Evolutionary conservation across 2,329 filamentous ascomycete genomes (phyloP), one percentile per base, ranked within the genome.

Genomic region (Trichoderma semiorbis): DNA sequence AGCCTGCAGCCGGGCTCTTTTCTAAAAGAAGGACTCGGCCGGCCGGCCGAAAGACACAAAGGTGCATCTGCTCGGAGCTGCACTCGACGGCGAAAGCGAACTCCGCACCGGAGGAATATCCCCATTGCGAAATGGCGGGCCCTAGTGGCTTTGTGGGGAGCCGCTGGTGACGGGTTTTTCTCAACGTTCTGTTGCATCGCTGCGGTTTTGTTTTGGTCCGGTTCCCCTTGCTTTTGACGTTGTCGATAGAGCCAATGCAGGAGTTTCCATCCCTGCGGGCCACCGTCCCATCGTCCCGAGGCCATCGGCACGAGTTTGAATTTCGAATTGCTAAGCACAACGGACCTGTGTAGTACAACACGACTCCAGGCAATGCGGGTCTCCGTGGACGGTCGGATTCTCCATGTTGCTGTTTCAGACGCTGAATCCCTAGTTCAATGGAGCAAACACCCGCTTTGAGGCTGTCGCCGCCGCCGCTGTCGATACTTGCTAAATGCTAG

Each of bases 101-200:
- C 60, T 70, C 60, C 60, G 68, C 60, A 63, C 58, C 68, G 68
- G 68, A 70, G 68, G 60, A 63, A 70, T 70, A 70, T 63, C 68
- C 68, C 43, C 24, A 70, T 70, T 69, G 68, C 68, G 68, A 70
- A 60, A 57, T 70, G 60, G 60, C n/a, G 55, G 66, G 43, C 68
- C 39, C 34, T 28, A 16, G 58, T 63, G 68, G 58, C 58, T 64
- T 53, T 70, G 43, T 39, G 60, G 68, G 47, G 68, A 64, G 57
- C 43, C 53, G 67, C n/a, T 10, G 57, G 30, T 21, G 53, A 34
- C 39, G 43, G 61, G 7, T 7, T 43, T 63, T 64, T 43, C 34
- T 36, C 34, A 36, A 36, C 3, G 14, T 36, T n/a, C 16, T 64
- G n/a, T 30, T 30, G 36, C 16, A 26, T 47, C 24, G 39, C 14